These are phyloP conservation scores for Aureobasidium mangrovei DNA, from an alignment of 2,329 filamentous ascomycete genomes.

Conservation along the genomic window DNA sequence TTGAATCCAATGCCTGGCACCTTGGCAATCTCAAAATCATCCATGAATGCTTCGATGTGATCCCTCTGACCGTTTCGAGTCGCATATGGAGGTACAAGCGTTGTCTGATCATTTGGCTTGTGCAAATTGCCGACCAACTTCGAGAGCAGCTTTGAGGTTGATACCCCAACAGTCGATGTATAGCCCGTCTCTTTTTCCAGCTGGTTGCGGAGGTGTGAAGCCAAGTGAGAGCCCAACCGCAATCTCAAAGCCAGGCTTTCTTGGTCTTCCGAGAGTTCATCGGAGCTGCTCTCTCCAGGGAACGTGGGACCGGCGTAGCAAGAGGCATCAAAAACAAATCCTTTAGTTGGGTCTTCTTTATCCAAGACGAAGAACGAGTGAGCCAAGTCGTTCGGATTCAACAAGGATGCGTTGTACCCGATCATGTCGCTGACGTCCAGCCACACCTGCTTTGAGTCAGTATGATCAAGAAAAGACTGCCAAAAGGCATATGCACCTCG, in stretches of 20 bases:
- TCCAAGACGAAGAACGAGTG: conserved; percentile 75
- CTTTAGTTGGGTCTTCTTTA: conserved; percentile 62
- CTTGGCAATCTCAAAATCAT: conserved; percentile 64
- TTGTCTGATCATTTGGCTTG: conserved; percentile 84
- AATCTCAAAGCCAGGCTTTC: conserved; percentile 45
- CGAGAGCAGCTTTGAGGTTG: conserved; percentile 76
- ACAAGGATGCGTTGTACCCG: conserved; percentile 64
- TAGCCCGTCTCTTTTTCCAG: conserved; percentile 72
- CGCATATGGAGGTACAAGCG: conserved; percentile 59
- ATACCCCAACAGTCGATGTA: conserved; percentile 78
- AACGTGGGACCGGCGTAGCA: conserved; percentile 55
- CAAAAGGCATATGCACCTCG: conserved; percentile 49
- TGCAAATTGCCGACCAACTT: conserved; percentile 78
- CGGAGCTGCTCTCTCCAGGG: conserved; percentile 28
- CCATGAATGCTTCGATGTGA: conserved; percentile 58
- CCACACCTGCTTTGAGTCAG: conserved; percentile 42
- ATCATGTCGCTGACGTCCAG: conserved; percentile 81
- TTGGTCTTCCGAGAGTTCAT: not conserved
- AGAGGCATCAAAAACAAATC: conserved; percentile 71
- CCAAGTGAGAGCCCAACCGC: conserved; percentile 71
- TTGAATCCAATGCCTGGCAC: conserved; percentile 82
- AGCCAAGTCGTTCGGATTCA: conserved; percentile 57
- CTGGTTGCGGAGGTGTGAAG: conserved; percentile 60
- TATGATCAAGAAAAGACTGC: not conserved
- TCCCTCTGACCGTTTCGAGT: conserved; percentile 17